Conservation (phyloP, 2,329 filamentous ascomycete genomes). For the Sarocladiaceae sp. region DNA sequence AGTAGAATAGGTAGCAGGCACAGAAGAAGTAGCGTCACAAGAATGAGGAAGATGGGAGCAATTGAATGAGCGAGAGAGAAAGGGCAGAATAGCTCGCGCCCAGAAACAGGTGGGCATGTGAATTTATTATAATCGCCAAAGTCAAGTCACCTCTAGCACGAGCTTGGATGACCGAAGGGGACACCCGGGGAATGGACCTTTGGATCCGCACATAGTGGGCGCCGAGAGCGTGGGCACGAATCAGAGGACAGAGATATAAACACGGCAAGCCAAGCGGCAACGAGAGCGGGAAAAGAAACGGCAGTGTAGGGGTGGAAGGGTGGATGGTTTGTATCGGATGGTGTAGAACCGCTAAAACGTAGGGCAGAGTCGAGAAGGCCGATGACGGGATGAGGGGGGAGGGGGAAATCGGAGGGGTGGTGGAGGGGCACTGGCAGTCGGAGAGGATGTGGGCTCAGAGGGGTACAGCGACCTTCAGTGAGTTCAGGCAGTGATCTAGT, state of each 20-base stretch:
- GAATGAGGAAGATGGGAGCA: neutral
- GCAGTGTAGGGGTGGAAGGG: neutral
- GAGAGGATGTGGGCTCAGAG: neutral
- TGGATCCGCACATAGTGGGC: neutral
- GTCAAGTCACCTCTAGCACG: neutral
- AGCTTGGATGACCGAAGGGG: too few species aligned
- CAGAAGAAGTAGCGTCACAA: too few species aligned
- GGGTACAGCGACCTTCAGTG: neutral
- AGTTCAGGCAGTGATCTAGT: too few species aligned
- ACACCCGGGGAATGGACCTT: too few species aligned
- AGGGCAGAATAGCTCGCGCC: too few species aligned
- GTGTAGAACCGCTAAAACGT: neutral
- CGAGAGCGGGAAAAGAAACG: slow-evolving; percentile 4
- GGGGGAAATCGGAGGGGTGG: neutral
- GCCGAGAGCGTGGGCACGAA: slow-evolving; percentile 7
- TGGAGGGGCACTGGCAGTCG: neutral
- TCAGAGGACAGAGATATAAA: slow-evolving; percentile 3
- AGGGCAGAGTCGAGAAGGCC: neutral
- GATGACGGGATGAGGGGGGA: too few species aligned
- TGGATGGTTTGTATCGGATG: neutral
- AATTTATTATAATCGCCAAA: neutral
- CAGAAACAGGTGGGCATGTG: too few species aligned
- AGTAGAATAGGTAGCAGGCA: too few species aligned
- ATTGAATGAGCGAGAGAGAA: too few species aligned
- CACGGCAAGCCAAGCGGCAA: slow-evolving; percentile 9